Base-by-base conservation (phyloP, 805 yeast species). In the Ogataea polymorpha region DNA sequence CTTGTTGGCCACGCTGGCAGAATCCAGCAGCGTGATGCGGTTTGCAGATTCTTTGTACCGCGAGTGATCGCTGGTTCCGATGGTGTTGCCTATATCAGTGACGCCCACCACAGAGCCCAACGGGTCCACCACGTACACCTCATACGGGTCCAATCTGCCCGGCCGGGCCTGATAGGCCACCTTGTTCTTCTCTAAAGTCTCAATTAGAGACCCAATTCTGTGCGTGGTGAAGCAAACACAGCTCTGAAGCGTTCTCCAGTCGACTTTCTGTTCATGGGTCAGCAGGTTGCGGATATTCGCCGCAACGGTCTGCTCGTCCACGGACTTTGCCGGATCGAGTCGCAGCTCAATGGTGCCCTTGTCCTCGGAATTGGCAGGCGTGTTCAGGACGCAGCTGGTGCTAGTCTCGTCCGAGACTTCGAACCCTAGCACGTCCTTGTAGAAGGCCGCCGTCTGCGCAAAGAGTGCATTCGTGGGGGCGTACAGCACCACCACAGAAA, bases 61-160 rank as follows among this genome's bases (percentile, higher is more conserved):
- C 7, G 55, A 40, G 12, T 23, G 23, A 27, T 45, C 25, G 15
- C 48, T 54, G n/a, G 58, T 46, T 3, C 63, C 68, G 37, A 80
- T 67, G 6, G 88, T 77, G 50, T 82, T 80, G 17, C 57, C 57
- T 23, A 75, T 65, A 2, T 81, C 68, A 15, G 95, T 79, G 65
- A 90, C 88, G 4, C 96, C 97, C 34, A 90, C 61, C 21, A 89
- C 62, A 51, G 78, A 76, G 14, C 96, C 96, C 48, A 89, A 66
- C 7, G 98, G 97, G 61, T 91, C 97, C 18, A 84, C 58, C 6
- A 80, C 74, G 61, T 82, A 87, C 6, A 85, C 68, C 61, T 87
- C 95, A 50, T 75, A 72, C 5, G 96, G 96, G 41, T 75, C 76
- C 41, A 82, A 66, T 34, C 79, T 85, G 42, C 81, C 79, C 5